phyloP scores from a whole-genome alignment of 306 rosid genomes.

The Styphnolobium japonicum region DNA sequence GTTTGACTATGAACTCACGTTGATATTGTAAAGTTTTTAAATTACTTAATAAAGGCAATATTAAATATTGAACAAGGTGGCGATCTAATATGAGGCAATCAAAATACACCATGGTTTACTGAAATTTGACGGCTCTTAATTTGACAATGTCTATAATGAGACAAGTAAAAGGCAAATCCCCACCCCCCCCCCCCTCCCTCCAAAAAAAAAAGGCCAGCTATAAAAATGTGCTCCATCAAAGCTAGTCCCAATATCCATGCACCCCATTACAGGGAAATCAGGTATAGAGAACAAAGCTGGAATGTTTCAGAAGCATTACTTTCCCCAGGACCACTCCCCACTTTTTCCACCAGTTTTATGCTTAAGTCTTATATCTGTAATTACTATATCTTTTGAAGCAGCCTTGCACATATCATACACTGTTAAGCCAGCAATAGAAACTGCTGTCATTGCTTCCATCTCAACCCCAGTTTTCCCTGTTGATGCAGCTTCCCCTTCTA shows the following conservation, averaged over 20 bases:
- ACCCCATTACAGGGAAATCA: background rate
- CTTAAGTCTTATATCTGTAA: conserved; percentile 64
- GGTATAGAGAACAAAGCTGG: background rate
- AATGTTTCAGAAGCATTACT: conserved; percentile 26
- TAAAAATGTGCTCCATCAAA: background rate
- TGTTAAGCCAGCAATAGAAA: conserved; percentile 71
- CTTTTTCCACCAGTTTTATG: conserved; percentile 87
- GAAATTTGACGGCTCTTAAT: background rate
- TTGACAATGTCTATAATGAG: background rate
- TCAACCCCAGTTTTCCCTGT: conserved; percentile 71
- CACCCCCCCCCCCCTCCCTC: too few species aligned
- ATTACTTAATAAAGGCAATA: background rate
- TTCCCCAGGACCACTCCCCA: conserved; percentile 69
- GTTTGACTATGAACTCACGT: background rate
- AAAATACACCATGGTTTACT: background rate
- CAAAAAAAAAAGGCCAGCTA: background rate
- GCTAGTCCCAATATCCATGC: background rate
- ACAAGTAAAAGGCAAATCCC: background rate
- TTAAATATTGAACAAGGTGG: background rate
- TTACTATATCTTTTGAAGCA: conserved; percentile 70
- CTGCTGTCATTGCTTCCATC: conserved; percentile 96
- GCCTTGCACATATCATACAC: conserved; percentile 96
- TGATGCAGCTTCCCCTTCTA: conserved; percentile 78
- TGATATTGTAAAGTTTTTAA: background rate
- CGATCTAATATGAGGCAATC: background rate